These are phyloP conservation scores for Zygosaccharomyces lentus DNA, from an alignment of 805 yeast species.

Conservation along the genomic window DNA sequence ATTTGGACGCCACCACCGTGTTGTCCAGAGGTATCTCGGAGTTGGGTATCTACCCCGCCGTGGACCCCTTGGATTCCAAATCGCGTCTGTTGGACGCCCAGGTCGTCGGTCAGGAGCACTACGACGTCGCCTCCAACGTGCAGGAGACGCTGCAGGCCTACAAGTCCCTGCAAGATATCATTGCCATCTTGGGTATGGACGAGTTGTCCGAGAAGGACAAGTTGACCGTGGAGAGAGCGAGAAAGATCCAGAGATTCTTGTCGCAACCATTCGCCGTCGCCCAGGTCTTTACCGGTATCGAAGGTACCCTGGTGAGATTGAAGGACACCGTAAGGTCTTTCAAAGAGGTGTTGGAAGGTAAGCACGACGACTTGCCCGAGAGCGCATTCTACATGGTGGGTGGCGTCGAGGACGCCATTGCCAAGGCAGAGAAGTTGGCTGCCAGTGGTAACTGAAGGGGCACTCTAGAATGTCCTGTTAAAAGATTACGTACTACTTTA, in stretches of 20 bases:
- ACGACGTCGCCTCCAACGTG: constrained; percentile 87
- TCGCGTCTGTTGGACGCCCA: constrained; percentile 97
- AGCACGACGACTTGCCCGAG: constrained; percentile 98
- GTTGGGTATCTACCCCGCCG: constrained; percentile 99
- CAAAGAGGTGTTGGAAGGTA: constrained; percentile 96
- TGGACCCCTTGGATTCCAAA: constrained; percentile 99
- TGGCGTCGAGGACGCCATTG: constrained; percentile 97
- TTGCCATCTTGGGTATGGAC: constrained; percentile 99
- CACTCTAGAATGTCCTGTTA: constrained; percentile 6
- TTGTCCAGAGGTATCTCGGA: constrained; percentile 99
- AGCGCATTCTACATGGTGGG: constrained; percentile 99
- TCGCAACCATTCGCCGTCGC: constrained; percentile 99
- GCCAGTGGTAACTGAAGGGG: constrained; percentile 66
- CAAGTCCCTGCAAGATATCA: constrained; percentile 99
- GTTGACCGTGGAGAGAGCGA: constrained; percentile 99
- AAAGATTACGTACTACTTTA: constrained; percentile 7
- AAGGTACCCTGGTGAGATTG: constrained; percentile 95
- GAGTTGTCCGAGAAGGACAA: constrained; percentile 98
- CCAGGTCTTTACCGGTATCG: constrained; percentile 99
- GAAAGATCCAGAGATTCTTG: constrained; percentile 99
- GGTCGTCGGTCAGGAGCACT: constrained; percentile 98
- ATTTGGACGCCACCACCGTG: constrained; percentile 99
- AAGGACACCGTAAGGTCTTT: constrained; percentile 92
- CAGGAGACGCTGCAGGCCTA: constrained; percentile 99
- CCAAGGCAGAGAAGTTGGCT: constrained; percentile 99